Evolutionary conservation across 176 grass and related monocot species (phyloP).

Genomic region (Leersia perrieri): DNA sequence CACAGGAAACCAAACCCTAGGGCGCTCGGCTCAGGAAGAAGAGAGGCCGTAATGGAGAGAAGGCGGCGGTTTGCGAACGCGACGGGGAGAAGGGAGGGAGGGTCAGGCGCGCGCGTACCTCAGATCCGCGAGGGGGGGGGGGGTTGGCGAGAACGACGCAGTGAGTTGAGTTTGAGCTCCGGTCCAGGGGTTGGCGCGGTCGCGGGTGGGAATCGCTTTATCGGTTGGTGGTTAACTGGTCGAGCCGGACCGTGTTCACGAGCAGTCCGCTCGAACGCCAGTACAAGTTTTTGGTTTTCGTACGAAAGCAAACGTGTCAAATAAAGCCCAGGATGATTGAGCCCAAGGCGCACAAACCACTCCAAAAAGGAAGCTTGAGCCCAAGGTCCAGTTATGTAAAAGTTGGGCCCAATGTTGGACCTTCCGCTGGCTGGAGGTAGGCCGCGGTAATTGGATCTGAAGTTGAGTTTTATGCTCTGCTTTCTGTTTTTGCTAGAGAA

Average conservation of each 20-base stretch:
- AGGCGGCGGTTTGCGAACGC: background rate
- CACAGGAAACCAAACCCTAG: background rate
- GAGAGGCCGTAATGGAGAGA: background rate
- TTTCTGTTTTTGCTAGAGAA: background rate
- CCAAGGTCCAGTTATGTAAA: background rate
- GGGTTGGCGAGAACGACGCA: background rate
- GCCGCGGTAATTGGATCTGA: background rate
- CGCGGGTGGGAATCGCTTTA: background rate
- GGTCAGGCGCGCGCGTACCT: conserved; percentile 23
- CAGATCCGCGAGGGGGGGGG: conserved; percentile 36
- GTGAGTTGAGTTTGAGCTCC: too few relatives aligned
- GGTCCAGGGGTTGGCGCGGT: background rate
- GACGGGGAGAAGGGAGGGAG: background rate
- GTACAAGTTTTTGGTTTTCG: too few relatives aligned
- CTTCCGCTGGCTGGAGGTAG: background rate
- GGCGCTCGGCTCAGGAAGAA: background rate
- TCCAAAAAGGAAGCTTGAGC: background rate
- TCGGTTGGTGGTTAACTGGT: background rate
- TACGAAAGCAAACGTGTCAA: too few relatives aligned
- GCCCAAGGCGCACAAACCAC: background rate
- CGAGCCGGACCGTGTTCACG: background rate
- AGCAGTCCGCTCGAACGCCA: background rate
- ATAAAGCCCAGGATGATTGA: too few relatives aligned
- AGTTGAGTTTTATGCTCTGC: background rate
- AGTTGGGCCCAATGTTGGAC: background rate